phyloP scores from a whole-genome alignment of 2,329 filamentous ascomycete genomes.

The Diaporthe capsici region DNA sequence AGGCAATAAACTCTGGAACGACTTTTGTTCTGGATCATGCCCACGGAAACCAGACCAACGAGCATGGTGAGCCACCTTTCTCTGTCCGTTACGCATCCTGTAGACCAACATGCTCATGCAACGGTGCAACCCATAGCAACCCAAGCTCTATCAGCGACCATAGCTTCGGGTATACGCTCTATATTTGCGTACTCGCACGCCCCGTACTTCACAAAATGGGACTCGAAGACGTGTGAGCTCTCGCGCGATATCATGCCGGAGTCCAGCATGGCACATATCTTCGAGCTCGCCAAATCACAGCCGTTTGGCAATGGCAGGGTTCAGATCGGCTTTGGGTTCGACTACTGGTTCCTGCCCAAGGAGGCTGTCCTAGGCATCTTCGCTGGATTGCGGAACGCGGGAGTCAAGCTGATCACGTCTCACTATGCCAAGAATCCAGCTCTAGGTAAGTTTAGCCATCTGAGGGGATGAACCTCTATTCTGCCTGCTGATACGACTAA shows the following conservation, averaged over 20 bases:
- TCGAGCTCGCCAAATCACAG: neutral
- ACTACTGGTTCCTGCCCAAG: slow-evolving; percentile 16
- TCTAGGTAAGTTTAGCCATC: neutral
- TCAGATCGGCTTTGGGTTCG: slow-evolving; percentile 20
- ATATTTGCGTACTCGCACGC: neutral
- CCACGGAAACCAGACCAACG: neutral
- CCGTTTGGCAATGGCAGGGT: slow-evolving; percentile 17
- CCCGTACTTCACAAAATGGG: neutral
- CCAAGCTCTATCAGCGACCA: neutral
- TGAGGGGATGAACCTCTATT: too few species aligned
- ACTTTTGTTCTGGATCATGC: slow-evolving; percentile 23
- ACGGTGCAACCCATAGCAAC: neutral
- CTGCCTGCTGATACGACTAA: neutral
- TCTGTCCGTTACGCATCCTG: neutral
- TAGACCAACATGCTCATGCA: neutral
- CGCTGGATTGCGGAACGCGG: neutral
- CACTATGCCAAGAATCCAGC: slow-evolving; percentile 12
- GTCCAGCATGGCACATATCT: neutral
- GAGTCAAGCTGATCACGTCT: slow-evolving; percentile 7
- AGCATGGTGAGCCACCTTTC: neutral
- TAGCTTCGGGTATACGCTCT: neutral
- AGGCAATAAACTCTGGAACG: slow-evolving; percentile 16
- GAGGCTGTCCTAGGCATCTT: neutral
- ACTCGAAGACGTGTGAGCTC: neutral
- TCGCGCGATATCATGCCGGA: neutral